Conservation (phyloP, 2,329 filamentous ascomycete genomes). For the Epichloe scottii region DNA sequence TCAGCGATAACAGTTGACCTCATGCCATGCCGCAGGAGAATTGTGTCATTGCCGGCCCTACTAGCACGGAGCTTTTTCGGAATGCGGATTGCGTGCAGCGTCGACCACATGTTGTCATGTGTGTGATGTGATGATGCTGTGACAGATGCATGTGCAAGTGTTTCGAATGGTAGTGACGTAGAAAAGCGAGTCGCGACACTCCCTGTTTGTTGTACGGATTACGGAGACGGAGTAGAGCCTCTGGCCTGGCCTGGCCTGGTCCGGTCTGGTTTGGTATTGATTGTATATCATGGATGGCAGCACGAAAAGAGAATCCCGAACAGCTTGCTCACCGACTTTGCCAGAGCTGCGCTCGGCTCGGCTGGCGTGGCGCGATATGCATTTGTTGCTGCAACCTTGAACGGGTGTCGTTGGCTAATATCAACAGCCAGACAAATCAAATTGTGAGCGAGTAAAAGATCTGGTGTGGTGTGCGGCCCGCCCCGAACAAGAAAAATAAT, state of each 20-base stretch:
- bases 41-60: no score
- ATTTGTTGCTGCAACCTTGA: neutral
- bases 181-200: neutral
- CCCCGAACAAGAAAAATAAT: no score
- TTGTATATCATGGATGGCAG: no score
- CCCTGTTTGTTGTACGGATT: neutral
- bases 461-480: no score
- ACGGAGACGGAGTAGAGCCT: neutral
- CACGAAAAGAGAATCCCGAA: neutral
- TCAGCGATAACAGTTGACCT: no score
- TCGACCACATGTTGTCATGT: neutral
- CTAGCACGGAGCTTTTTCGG: neutral
- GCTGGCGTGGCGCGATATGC: neutral
- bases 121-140: neutral
- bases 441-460: no score
- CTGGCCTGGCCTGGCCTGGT: no score
- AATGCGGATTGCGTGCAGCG: neutral
- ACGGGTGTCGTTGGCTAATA: neutral
- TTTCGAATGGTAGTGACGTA: no score
- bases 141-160: neutral
- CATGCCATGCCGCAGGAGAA: no score
- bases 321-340: conserved; percentile 2
- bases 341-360: neutral
- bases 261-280: no score
- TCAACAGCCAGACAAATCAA: no score